Percentiles rank a stretch among this genome's conserved stretches.
Evolutionary conservation across 495 filamentous ascomycete genomes (phyloP).

Genomic region (Podospora tetraspora): DNA sequence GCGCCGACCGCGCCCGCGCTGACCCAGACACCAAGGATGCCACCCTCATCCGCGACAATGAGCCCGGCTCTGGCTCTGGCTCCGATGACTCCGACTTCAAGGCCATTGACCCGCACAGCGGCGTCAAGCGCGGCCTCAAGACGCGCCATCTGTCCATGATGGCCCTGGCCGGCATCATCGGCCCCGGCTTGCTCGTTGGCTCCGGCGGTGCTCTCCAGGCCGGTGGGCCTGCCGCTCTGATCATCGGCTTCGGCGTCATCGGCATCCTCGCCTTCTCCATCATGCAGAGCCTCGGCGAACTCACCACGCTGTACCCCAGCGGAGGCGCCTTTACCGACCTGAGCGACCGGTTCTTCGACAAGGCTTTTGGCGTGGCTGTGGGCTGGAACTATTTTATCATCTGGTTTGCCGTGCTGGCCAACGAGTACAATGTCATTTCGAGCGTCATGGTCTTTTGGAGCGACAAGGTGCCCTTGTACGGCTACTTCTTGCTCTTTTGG

Average conservation of each 20-base stretch:
- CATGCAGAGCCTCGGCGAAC: conserved; percentile 61
- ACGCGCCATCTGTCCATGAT: conserved; percentile 70
- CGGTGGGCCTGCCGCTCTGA: conserved; percentile 57
- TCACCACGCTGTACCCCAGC: conserved; percentile 65
- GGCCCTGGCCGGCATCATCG: conserved; percentile 56
- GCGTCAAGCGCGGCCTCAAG: conserved; percentile 55
- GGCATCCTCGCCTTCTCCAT: conserved; percentile 60
- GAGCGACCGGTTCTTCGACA: conserved; percentile 66
- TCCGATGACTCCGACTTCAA: conserved; percentile 32
- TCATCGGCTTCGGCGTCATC: conserved; percentile 63
- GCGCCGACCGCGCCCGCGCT: not conserved
- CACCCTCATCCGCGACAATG: conserved; percentile 1
- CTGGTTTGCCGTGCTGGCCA: conserved; percentile 56
- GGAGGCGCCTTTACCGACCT: conserved; percentile 57
- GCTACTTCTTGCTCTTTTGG: conserved; percentile 65
- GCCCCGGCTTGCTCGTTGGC: conserved; percentile 50
- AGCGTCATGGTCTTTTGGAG: conserved; percentile 59
- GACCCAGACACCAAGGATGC: not conserved
- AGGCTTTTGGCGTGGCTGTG: conserved; percentile 76
- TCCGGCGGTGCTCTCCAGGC: conserved; percentile 55
- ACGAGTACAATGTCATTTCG: conserved; percentile 55
- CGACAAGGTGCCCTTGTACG: conserved; percentile 44
- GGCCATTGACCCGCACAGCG: conserved; percentile 42
- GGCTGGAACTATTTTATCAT: conserved; percentile 74
- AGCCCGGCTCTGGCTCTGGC: not conserved